Evolutionary conservation across 192 early-diverging fungal species (phyloP), one percentile per base, ranked within the genome.

Genomic region (Paraglomus brasilianum): DNA sequence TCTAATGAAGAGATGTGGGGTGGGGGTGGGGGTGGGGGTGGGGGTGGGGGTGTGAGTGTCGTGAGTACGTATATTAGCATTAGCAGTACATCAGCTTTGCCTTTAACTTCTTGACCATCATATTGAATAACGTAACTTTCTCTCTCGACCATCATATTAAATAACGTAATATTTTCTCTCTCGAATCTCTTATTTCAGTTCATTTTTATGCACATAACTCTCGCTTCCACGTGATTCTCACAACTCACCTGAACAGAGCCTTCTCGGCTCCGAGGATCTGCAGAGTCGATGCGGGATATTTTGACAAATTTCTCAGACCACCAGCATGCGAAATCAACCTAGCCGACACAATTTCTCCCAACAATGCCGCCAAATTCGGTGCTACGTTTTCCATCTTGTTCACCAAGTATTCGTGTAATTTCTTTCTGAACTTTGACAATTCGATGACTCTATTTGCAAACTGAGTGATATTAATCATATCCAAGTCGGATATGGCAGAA

Each of bases 171-270:
- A n/a, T n/a, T n/a, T n/a, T n/a, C n/a, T n/a, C n/a, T n/a, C n/a
- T n/a, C n/a, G n/a, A n/a, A n/a, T n/a, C n/a, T n/a, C n/a, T n/a
- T n/a, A n/a, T n/a, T n/a, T n/a, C n/a, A n/a, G n/a, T n/a, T n/a
- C n/a, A n/a, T n/a, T n/a, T n/a, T n/a, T n/a, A n/a, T n/a, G n/a
- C n/a, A n/a, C n/a, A n/a, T n/a, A n/a, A n/a, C n/a, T n/a, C n/a
- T n/a, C n/a, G n/a, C n/a, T n/a, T n/a, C n/a, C n/a, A n/a, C n/a
- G n/a, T n/a, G n/a, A n/a, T n/a, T n/a, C n/a, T n/a, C n/a, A n/a
- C n/a, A n/a, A n/a, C n/a, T n/a, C n/a, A n/a, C n/a, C 96, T 88
- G 91, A 99, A 99, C 36, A 99, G 88, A n/a, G 98, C 98, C 89
- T 99, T 99, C 83, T 99, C 98, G 42, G 98, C 98, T 79, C 98